Base-by-base conservation (phyloP, 2,329 filamentous ascomycete genomes). In the Sporothrix inflata region DNA sequence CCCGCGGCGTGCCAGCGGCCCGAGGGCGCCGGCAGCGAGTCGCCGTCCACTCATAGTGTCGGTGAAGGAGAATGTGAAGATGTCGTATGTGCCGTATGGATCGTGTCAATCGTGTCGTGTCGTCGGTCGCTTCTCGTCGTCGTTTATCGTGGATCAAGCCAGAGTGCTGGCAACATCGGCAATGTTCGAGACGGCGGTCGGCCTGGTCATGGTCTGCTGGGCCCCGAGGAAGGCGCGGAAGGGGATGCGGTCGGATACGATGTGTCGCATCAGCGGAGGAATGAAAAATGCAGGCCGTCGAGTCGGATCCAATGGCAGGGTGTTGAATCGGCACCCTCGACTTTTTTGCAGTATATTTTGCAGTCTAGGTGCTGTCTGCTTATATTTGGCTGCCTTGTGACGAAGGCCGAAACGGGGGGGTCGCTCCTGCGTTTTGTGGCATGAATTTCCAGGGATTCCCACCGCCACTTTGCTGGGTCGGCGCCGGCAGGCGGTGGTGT, bases 1-100 rank as follows among this genome's bases (percentile, higher is more conserved):
- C 76, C 85, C 85, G 81, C 88, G 89, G 82, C 89, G 89, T 80
- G 90, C 85, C 78, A 90, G 83, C 82, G 90, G 89, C 65, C 71
- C 74, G 82, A 89, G 84, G 77, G 92, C 86, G 83, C 92, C 89
- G 80, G 91, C 89, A 82, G 92, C 90, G 83, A 94, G 85, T 78
- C 93, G 89, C 86, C 92, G 90, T 85, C 88, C 89, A 84, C 88
- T 91, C 90, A 92, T 91, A 78, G 79, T 40, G 69, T 19, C 47
- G 34, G 42, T 40, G n/a, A 57, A 40, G 19, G 7, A 19, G n/a
- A 6, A 16, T 27, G 14, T 30, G 24, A 27, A 9, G 19, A 21
- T 14, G 12, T 40, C 24, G 60, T 34, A 6, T 49, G 21, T 45
- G 57, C 61, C 5, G 21, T 68, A 34, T 66, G 4, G 42, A 19